Conservation (phyloP, 1,284 basidiomycete species). For the Caloboletus firmus region DNA sequence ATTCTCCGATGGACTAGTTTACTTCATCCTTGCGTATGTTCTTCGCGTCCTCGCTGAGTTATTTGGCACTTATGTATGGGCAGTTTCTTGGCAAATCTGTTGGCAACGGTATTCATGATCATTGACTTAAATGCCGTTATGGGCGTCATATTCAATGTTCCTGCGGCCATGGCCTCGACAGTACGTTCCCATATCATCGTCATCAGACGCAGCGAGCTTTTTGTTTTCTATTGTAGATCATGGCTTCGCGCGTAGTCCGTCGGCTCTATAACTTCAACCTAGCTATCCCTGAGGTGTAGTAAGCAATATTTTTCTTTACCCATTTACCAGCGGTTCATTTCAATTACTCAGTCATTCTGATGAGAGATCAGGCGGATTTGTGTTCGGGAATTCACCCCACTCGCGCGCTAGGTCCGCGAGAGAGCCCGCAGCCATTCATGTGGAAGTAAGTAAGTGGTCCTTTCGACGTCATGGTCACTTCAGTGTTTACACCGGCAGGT, state of each 20-base stretch:
- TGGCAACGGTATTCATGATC: slow-evolving; percentile 38
- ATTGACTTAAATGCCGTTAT: slow-evolving; percentile 35
- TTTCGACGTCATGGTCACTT: neutral
- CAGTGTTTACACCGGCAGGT: slow-evolving; percentile 26
- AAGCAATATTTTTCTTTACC: slow-evolving; percentile 27
- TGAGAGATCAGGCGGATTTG: slow-evolving; percentile 33
- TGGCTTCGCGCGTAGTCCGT: slow-evolving; percentile 69
- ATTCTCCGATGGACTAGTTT: slow-evolving; percentile 36
- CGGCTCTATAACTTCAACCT: slow-evolving; percentile 60
- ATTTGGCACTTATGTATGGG: neutral
- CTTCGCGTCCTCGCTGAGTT: neutral
- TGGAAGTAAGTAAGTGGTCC: slow-evolving; percentile 30
- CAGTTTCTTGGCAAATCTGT: slow-evolving; percentile 36
- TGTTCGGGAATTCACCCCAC: slow-evolving; percentile 29
- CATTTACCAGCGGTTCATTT: slow-evolving; percentile 2
- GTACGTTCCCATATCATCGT: slow-evolving; percentile 25
- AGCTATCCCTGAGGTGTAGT: slow-evolving; percentile 58
- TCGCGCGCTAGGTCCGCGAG: slow-evolving; percentile 10
- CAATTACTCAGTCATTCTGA: slow-evolving; percentile 27
- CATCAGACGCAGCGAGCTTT: neutral
- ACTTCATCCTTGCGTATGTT: slow-evolving; percentile 36
- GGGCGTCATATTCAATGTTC: slow-evolving; percentile 39
- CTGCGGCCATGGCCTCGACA: slow-evolving; percentile 43
- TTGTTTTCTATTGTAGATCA: slow-evolving; percentile 47
- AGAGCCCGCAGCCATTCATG: slow-evolving; percentile 34